Percentiles rank a stretch among this genome's conserved stretches.
Evolutionary conservation across 2,329 filamentous ascomycete genomes (phyloP).

Genomic region (Lasiodiplodia sp.): DNA sequence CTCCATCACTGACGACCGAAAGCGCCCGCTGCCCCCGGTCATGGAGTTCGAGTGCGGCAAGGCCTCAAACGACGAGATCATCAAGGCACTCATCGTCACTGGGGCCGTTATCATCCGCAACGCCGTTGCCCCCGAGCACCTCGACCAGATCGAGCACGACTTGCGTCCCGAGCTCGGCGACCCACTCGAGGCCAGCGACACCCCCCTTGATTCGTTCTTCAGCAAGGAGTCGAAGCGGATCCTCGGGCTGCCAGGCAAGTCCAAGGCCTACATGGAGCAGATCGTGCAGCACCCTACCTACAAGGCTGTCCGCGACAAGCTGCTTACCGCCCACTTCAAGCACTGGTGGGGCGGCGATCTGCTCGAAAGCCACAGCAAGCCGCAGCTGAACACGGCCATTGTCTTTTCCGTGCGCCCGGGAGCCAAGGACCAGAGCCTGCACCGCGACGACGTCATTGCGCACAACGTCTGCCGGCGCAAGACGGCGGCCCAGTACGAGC

Average conservation of each 20-base stretch:
- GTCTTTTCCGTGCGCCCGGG: slow-evolving; percentile 28
- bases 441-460: not conserved
- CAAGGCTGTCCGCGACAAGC: slow-evolving; percentile 37
- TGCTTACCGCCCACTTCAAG: slow-evolving; percentile 38
- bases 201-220: not conserved
- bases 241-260: not conserved
- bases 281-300: slow-evolving; percentile 39
- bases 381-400: slow-evolving; percentile 34
- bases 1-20: too few relatives aligned
- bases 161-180: too few relatives aligned
- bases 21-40: too few relatives aligned
- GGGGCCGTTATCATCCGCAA: too few relatives aligned
- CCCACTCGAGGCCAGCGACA: not conserved
- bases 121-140: too few relatives aligned
- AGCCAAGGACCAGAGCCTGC: not conserved
- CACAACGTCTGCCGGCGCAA: not conserved
- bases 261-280: slow-evolving; percentile 25
- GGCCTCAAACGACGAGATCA: too few relatives aligned
- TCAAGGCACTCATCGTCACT: too few relatives aligned
- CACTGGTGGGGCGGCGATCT: slow-evolving; percentile 40
- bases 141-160: too few relatives aligned
- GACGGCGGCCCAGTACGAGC: not conserved
- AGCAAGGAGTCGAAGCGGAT: not conserved
- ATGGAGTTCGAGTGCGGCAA: too few relatives aligned
- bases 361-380: slow-evolving; percentile 37